A percentile compares a stretch with the other conserved stretches of the same genome.
Evolutionary conservation across 2,329 filamentous ascomycete genomes (phyloP).

Genomic region (Fusarium austroafricanum): DNA sequence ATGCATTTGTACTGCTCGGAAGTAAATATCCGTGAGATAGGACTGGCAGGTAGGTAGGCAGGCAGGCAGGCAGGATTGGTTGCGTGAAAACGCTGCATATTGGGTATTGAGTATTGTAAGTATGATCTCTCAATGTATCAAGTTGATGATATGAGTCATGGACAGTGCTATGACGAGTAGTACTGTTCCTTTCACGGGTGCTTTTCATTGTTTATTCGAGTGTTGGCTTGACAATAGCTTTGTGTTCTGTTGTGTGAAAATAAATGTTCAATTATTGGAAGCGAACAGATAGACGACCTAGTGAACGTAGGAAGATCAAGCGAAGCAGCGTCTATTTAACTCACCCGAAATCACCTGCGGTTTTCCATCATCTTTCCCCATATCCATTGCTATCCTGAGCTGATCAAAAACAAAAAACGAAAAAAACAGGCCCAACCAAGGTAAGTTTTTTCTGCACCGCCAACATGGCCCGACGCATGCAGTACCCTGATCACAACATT

Average conservation of each 20-base stretch:
- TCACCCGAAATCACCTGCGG: too few species aligned
- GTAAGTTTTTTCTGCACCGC: not conserved
- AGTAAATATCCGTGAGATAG: conserved; percentile 25
- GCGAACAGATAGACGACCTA: not conserved
- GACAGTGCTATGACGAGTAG: conserved; percentile 7
- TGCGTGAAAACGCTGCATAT: conserved; percentile 23
- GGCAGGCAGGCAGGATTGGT: not conserved
- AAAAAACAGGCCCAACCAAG: too few species aligned
- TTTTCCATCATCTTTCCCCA: not conserved
- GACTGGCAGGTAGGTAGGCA: conserved; percentile 4
- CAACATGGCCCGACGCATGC: not conserved
- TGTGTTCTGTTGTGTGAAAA: not conserved
- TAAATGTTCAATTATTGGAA: not conserved
- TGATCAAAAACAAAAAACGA: too few species aligned
- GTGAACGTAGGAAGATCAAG: too few species aligned
- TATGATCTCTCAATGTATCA: conserved; percentile 29
- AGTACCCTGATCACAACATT: not conserved
- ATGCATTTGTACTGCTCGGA: conserved; percentile 33
- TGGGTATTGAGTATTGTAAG: conserved; percentile 31
- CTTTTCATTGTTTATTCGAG: not conserved
- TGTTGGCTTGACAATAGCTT: not conserved
- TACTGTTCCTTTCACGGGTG: not conserved
- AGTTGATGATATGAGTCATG: conserved; percentile 16
- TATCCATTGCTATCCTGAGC: not conserved
- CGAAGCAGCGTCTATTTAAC: not conserved